phyloP scores from a whole-genome alignment of 441 rosid species.

The Erodium trifolium region DNA sequence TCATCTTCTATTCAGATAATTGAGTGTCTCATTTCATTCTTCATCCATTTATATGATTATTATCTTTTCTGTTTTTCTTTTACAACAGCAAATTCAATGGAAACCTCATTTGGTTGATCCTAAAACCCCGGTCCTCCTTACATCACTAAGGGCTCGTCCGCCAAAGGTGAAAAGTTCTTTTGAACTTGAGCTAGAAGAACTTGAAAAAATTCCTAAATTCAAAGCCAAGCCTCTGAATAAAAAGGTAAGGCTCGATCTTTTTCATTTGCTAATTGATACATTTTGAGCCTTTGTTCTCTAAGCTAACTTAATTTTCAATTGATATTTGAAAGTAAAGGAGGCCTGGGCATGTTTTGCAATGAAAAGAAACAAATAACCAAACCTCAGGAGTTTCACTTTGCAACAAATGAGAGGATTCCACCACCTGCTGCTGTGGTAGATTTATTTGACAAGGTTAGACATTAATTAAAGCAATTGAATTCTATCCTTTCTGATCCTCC shows the following conservation, averaged over 20 bases:
- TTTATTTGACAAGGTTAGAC: constrained; percentile 69
- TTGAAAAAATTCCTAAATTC: constrained; percentile 82
- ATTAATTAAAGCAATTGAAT: not conserved
- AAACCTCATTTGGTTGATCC: constrained; percentile 65
- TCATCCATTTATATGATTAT: not conserved
- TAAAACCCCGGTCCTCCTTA: constrained; percentile 72
- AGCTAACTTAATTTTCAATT: constrained; percentile 17
- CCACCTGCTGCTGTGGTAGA: constrained; percentile 47
- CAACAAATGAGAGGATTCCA: constrained; percentile 79
- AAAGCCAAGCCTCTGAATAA: constrained; percentile 91
- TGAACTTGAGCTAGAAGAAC: constrained; percentile 80
- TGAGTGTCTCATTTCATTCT: not conserved
- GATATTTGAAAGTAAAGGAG: constrained; percentile 98
- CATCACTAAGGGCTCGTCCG: constrained; percentile 84
- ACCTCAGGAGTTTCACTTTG: constrained; percentile 90
- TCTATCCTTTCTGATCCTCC: not conserved
- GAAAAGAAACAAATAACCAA: constrained; percentile 66
- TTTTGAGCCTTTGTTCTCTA: not conserved
- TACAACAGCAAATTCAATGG: constrained; percentile 45
- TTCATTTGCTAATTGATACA: not conserved
- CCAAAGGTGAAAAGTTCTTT: constrained; percentile 59
- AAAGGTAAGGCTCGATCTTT: constrained; percentile 44
- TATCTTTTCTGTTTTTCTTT: not conserved
- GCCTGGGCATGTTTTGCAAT: constrained; percentile 69
- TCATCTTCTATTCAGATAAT: not conserved